A percentile compares a stretch with the other conserved stretches of the same genome.
Conservation (phyloP, 768 basidiomycete species). For the Cytidiella melzeri region DNA sequence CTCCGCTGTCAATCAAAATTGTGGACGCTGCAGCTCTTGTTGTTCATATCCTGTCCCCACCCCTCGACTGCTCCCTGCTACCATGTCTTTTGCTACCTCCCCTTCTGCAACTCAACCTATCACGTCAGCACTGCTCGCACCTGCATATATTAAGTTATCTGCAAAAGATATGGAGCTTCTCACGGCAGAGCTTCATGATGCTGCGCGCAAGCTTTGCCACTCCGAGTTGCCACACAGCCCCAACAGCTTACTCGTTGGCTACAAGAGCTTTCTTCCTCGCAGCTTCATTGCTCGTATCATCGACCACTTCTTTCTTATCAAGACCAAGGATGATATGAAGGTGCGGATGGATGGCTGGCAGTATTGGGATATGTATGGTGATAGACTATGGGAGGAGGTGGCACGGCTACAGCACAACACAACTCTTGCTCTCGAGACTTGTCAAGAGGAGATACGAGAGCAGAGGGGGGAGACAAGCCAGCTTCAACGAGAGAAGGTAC, state of each 20-base stretch:
- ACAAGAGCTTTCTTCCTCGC: background rate
- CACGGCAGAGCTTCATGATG: background rate
- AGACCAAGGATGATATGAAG: background rate
- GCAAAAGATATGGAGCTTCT: background rate
- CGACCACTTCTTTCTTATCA: no score
- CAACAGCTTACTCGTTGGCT: background rate
- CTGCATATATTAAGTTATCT: no score
- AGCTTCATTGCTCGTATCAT: no score
- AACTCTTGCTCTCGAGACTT: background rate
- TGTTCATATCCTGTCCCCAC: background rate
- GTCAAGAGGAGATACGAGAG: background rate
- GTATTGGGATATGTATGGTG: background rate
- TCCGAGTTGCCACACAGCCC: background rate
- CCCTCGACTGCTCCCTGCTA: no score
- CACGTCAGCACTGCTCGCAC: no score
- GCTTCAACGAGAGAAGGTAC: background rate
- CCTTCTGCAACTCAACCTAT: no score
- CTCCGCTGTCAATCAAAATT: no score
- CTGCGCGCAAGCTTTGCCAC: background rate
- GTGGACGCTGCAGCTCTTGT: constrained; percentile 8
- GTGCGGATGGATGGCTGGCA: constrained; percentile 1
- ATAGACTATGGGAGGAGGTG: background rate
- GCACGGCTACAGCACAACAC: background rate
- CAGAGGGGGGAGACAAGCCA: no score
- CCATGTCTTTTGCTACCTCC: no score